Base-by-base conservation (phyloP, 208 protist species). In the Leishmania lainsoni region DNA sequence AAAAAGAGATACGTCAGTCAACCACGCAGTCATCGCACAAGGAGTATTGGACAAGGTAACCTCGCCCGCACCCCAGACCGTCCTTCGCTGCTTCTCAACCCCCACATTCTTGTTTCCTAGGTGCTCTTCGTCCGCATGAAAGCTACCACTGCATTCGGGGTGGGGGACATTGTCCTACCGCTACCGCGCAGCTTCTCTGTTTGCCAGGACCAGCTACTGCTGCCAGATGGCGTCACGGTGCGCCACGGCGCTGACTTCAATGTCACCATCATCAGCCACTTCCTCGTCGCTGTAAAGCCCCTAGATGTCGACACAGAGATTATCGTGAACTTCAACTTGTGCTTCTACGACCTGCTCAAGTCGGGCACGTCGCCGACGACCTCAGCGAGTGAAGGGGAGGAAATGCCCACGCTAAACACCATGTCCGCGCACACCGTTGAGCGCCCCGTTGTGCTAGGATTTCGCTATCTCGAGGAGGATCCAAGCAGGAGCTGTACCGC, bases 181-280 rank as follows among this genome's bases (percentile, higher is more conserved):
- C 69, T 94, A 6, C 81, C 92, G 10, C 74, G 80, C 5, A 81
- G 71, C 71, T 81, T 92, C 54, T 75, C 80, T 10, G 81, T 95
- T 80, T 73, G 83, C 22, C 59, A 81, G 59, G 87, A 90, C 54
- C 72, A 75, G 29, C 85, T 97, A 20, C 59, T 91, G 14, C 87
- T 97, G 32, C 75, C 89, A 35, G 90, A 90, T 51, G 91, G 86
- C 42, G 77, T 81, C 52, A 82, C 78, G 17, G 76, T 94, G 0
- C 83, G 68, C n/a, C 90, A 95, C 78, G 79, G 78, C 45, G 78
- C 83, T 6, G 59, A 87, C 51, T 95, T 93, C 70, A 97, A 97
- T 79, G 93, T 87, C 58, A 90, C 90, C 51, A 86, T 97, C 76
- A 91, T 97, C 86, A 93, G 88, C 77, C 84, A 90, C 83, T 97